Base-by-base conservation (phyloP, 1,284 basidiomycete genomes). In the Malassezia obtusa region DNA sequence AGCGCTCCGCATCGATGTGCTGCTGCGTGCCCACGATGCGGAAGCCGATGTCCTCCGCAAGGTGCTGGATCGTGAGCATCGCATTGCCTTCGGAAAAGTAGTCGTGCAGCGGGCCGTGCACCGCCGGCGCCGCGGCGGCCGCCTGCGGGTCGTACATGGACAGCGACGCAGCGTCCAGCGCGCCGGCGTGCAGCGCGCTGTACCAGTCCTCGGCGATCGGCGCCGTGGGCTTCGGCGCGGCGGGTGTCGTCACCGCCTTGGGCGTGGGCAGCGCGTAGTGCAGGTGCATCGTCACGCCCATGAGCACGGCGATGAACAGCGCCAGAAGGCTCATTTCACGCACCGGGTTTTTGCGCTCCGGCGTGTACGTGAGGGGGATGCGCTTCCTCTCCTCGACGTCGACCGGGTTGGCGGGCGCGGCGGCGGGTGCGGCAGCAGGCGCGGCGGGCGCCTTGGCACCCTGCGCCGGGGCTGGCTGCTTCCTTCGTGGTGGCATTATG, bases 11-110 rank as follows among this genome's bases (percentile, higher is more conserved):
- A 25, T 82, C 75, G 0, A 87, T 83, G 76, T 95, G 89, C 73
- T 95, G 87, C 36, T 80, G 79, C 0, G 90, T 92, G 0, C 92
- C 92, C 15, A 94, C 87, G 0, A 87, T 92, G 37, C 92, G 81
- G 76, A 84, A 96, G 4, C 91, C 91, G 55, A 92, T 87, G 28
- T 82, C 82, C 70, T 90, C 88, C 63, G 71, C 57, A 32, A 73
- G 64, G 50, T 69, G 58, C 31, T 64, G 58, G 55, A 73, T 71
- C 35, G 68, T 60, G 7, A 59, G 50, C 25, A 71, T 56, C 0
- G 68, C 64, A 35, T 65, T 65, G 44, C 56, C 64, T 47, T 73
- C 71, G 17, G 59, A 62, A 35, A 73, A 73, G 36, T 58, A 53
- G 22, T 57, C 26, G 55, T 57, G 31, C 32, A 67, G 52, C 4